Evolutionary conservation across 129 eudicot genomes (phyloP), one percentile per base, ranked within the genome.

Genomic region (Saposhnikovia divaricata): DNA sequence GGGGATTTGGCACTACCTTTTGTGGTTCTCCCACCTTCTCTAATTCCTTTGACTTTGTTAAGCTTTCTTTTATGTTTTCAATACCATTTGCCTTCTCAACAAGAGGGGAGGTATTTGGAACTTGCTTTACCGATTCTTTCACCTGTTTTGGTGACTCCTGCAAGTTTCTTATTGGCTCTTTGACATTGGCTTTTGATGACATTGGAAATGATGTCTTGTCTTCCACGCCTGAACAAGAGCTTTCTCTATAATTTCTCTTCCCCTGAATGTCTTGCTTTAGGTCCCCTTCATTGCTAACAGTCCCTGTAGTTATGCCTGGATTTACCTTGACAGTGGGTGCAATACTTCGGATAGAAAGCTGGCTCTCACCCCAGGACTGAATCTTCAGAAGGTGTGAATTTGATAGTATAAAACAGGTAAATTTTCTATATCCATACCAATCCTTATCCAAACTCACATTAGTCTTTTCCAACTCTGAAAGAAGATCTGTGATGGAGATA

Each of bases 381-480:
- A 92, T 81, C 77, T 82, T 86, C 50, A 95, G 55, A 82, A 92
- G 57, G 77, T 81, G 88, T 34, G 97, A 97, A 96, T 90, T 87
- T n/a, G 98, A 89, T 48, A 79, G 59, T 21, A 95, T 85, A 84
- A 95, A 85, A 50, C 83, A 83, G 6, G 93, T 85, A 77, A 95
- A 95, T 79, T 90, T 92, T 66, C 83, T 89, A 83, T 92, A 84
- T 61, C 98, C 97, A 79, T 90, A 95, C 3, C 85, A 85, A 72
- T 89, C 87, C 78, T 81, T 92, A 31, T 92, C 93, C 34, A 95
- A 78, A 9, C 34, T 82, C 47, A 94, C 77, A 80, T 80, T 84
- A 78, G 82, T 82, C 80, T 85, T 89, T 50, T 42, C 72, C 81
- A 95, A 75, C 47, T 92, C 89, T 21, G 82, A 25, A n/a, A 92